These are phyloP conservation scores for Ophiostoma sp. DNA, from an alignment of 2,329 filamentous ascomycete species.

Conservation along the genomic window DNA sequence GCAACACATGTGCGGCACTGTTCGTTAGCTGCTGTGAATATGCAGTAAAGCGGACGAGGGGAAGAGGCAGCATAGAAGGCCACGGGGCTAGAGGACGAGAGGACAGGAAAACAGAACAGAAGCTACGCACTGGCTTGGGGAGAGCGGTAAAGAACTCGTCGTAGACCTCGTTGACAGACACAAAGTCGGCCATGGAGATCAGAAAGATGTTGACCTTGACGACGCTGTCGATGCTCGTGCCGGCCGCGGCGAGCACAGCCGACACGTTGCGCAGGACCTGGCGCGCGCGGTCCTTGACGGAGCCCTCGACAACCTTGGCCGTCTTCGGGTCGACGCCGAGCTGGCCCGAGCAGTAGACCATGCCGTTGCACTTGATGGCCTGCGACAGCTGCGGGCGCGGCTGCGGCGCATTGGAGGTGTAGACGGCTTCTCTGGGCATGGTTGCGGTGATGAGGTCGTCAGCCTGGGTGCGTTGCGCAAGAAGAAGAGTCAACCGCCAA, in stretches of 20 bases:
- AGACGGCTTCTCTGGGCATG: slow-evolving; percentile 32
- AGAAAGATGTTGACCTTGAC: slow-evolving; percentile 65
- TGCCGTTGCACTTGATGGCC: slow-evolving; percentile 56
- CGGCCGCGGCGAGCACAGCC: slow-evolving; percentile 55
- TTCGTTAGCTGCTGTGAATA: neutral
- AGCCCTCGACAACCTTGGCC: slow-evolving; percentile 49
- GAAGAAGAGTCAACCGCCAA: neutral
- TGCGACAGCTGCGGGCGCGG: slow-evolving; percentile 55
- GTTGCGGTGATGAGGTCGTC: neutral
- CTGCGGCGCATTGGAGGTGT: slow-evolving; percentile 45
- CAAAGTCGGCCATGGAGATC: slow-evolving; percentile 60
- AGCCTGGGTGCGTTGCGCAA: neutral
- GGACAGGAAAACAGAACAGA: too few species aligned
- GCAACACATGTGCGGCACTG: slow-evolving; percentile 62
- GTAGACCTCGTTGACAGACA: slow-evolving; percentile 52
- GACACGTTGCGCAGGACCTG: slow-evolving; percentile 55
- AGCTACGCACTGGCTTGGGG: slow-evolving; percentile 42
- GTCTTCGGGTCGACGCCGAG: slow-evolving; percentile 55
- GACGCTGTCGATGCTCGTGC: slow-evolving; percentile 53
- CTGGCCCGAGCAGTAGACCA: slow-evolving; percentile 65
- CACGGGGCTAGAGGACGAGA: too few species aligned
- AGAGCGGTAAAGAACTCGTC: slow-evolving; percentile 43
- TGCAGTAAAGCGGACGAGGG: neutral
- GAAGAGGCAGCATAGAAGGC: neutral
- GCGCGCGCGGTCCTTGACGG: slow-evolving; percentile 47